Evolutionary conservation across 352 stramenopile species (phyloP), one percentile per base, ranked within the genome.

Genomic region (Pythium phragmiticola): DNA sequence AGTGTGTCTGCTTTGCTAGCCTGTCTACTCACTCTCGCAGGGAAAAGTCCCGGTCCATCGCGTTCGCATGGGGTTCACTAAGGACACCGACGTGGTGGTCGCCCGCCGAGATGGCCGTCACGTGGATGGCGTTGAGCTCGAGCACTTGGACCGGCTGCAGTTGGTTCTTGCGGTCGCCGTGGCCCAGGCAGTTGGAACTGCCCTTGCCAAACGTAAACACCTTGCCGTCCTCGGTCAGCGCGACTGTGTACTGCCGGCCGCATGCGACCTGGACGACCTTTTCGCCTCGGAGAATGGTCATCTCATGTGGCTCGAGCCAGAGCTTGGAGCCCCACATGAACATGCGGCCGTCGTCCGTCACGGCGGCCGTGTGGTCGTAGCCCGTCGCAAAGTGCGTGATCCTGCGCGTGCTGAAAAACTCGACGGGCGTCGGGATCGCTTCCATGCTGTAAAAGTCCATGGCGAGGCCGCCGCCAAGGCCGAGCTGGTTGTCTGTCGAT

Each of bases 381-480:
- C 97, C 97, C 4, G 96, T 96, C 16, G 90, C 88, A 48, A 99
- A 91, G 66, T 97, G 81, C 53, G 85, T 89, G 7, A 97, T 77
- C 21, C 57, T 72, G 47, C 80, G 45, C 51, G 80, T 77, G 43
- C 68, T 72, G 63, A 96, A 93, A 45, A 76, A 77, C 60, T 95
- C 85, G 7, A 96, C 77, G 30, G 88, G 75, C 47, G 88, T 84
- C n/a, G 92, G 92, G 65, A 97, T 91, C 21, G 90, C 87, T 69
- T 98, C 92, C 77, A 97, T 97, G 73, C 93, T 92, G 83, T 97
- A 97, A 36, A 97, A 84, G 63, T 98, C 92, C 82, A 98, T 95
- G 23, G 85, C 76, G 30, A 98, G 60, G 13, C 90, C 88, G 17
- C 90, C 90, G 17, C 90, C 90, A 33, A 97, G 82, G 23, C 91